Base-by-base conservation (phyloP, 352 stramenopile genomes). In the Pythium monospermum region DNA sequence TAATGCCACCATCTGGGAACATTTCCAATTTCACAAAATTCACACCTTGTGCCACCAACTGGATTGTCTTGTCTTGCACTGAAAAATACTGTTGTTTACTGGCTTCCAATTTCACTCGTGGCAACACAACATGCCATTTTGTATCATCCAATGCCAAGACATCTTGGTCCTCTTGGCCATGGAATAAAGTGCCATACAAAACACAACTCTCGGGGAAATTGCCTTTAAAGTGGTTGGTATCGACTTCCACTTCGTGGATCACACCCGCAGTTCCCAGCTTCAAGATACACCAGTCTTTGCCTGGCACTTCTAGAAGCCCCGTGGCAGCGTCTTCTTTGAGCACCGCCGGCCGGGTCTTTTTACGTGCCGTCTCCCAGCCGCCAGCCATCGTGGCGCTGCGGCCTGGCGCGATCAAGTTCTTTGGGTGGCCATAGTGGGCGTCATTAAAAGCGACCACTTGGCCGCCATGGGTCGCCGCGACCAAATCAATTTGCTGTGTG, bases 171-270 rank as follows among this genome's bases (percentile, higher is more conserved):
- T 49, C 30, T 5, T 57, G 31, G 13, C 64, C 75, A 19, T 76
- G 38, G 26, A 75, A 85, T 54, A 58, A 87, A 49, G 57, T 91
- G 48, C 67, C 84, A 26, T 89, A 85, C 6, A 98, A 54, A 0
- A 73, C 53, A 45, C 83, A 89, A 57, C 78, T 96, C 68, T 98
- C 90, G 0, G 94, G 93, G 57, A 96, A 98, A 60, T 98, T 98
- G 50, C 94, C 94, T 53, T 94, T 96, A 59, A 96, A 98, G 68
- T 97, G 89, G 59, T 96, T 94, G 10, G 94, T 98, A 69, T 98
- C 94, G 5, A 98, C 75, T 39, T 90, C 81, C 35, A 91, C 43
- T 22, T 82, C 56, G 15, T 83, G 59, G 35, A 95, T 74, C 38
- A 88, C 61, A 7, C 76, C 77, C 13, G 71, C 36, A 28, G 87